phyloP scores from a whole-genome alignment of 192 early-diverging fungal genomes.

The Umbelopsis ramanniana region DNA sequence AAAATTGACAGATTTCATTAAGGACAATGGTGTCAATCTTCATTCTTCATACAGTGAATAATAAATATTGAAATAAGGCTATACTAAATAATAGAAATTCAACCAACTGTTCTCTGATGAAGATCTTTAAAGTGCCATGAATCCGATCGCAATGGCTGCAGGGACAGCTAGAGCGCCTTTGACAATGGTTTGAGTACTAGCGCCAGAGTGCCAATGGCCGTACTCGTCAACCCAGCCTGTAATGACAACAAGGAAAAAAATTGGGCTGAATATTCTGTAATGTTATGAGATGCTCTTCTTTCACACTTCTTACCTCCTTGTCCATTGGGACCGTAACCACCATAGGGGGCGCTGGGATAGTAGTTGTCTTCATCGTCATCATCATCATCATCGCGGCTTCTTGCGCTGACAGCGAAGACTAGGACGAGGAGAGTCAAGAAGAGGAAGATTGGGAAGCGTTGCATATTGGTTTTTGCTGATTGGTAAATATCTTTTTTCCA shows the following conservation, averaged over 20 bases:
- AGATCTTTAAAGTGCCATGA: neutral
- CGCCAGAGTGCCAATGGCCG: neutral
- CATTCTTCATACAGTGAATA: neutral
- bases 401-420: neutral
- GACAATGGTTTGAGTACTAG: neutral
- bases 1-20: neutral
- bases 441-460: neutral
- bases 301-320: neutral
- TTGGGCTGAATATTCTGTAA: neutral
- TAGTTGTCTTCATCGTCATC: neutral
- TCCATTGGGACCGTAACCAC: neutral
- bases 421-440: neutral
- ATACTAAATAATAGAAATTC: neutral
- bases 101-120: no score
- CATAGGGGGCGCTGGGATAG: neutral
- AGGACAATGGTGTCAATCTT: neutral
- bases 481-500: neutral
- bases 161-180: neutral
- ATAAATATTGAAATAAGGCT: neutral
- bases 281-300: neutral
- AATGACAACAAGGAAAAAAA: neutral
- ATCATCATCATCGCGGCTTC: neutral
- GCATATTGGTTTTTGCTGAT: neutral
- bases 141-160: neutral
- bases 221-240: slow-evolving; percentile 1